Conservation (phyloP, 352 stramenopile species). For the Pythium apleroticum region DNA sequence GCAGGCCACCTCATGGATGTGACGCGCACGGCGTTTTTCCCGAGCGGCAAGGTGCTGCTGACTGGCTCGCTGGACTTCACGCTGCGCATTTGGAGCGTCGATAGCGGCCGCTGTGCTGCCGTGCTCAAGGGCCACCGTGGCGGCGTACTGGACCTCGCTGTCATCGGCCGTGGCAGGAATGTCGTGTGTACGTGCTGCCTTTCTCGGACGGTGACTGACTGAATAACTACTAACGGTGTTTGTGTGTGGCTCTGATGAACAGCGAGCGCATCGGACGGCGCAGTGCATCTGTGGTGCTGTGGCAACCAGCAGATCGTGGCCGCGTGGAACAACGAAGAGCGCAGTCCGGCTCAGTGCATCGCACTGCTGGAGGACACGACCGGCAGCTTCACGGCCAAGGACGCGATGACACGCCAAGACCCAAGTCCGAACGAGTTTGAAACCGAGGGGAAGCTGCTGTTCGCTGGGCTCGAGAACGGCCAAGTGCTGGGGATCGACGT, state of each 20-base stretch:
- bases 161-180: constrained; percentile 65
- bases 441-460: constrained; percentile 62
- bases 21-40: constrained; percentile 60
- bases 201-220: too few relatives aligned
- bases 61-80: constrained; percentile 74
- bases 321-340: constrained; percentile 59
- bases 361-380: constrained; percentile 39
- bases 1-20: constrained; percentile 63
- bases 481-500: constrained; percentile 63
- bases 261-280: constrained; percentile 61
- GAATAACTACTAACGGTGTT: too few relatives aligned
- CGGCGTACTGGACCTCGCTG: constrained; percentile 55
- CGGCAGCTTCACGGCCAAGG: constrained; percentile 1
- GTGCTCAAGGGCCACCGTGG: constrained; percentile 60
- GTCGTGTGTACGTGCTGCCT: constrained; percentile 64
- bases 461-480: constrained; percentile 63
- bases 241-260: too few relatives aligned
- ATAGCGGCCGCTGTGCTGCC: constrained; percentile 46
- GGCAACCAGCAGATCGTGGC: constrained; percentile 54
- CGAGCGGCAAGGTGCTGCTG: constrained; percentile 66
- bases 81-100: constrained; percentile 64
- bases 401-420: constrained; percentile 10
- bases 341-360: constrained; percentile 53
- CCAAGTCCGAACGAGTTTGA: constrained; percentile 36
- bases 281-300: constrained; percentile 69